Evolutionary conservation across 2,329 filamentous ascomycete species (phyloP).

Genomic region (Chaetomiaceae sp.): DNA sequence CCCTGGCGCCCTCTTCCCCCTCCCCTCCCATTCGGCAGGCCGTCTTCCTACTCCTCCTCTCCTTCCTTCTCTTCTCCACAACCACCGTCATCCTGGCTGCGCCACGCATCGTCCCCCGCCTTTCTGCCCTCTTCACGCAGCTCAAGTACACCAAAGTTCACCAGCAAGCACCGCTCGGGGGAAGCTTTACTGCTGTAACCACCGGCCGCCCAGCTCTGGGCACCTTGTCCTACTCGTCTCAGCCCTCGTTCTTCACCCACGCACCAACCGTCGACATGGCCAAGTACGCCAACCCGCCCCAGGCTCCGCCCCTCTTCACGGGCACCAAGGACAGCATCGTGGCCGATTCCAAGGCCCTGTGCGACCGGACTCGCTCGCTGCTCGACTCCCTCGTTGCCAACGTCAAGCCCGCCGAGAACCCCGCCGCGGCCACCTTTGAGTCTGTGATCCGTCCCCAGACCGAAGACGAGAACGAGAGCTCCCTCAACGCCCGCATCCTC

Average conservation of each 20-base stretch:
- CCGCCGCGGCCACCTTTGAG: conserved; percentile 48
- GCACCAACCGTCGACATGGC: conserved; percentile 57
- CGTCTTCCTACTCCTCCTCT: conserved; percentile 41
- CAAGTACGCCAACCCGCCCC: conserved; percentile 68
- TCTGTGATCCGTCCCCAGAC: conserved; percentile 63
- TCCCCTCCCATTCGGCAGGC: conserved; percentile 18
- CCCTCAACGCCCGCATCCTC: conserved; percentile 59
- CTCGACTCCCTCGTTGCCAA: conserved; percentile 64
- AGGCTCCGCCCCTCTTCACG: conserved; percentile 72
- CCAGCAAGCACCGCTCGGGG: conserved; percentile 30
- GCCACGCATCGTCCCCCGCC: conserved; percentile 53
- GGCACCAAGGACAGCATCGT: conserved; percentile 66
- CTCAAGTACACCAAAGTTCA: conserved; percentile 38
- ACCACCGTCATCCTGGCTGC: conserved; percentile 62
- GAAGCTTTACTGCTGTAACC: conserved; percentile 7
- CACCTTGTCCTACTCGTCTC: conserved; percentile 29
- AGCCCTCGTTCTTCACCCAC: conserved; percentile 38
- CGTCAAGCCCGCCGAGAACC: conserved; percentile 47
- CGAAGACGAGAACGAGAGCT: conserved; percentile 62
- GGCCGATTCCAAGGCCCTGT: conserved; percentile 60
- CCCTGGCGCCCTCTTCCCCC: conserved; percentile 35
- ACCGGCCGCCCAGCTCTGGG: conserved; percentile 19
- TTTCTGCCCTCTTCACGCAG: conserved; percentile 54
- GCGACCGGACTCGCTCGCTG: conserved; percentile 56
- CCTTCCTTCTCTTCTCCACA: conserved; percentile 52